A percentile compares a stretch with the other conserved stretches of the same genome.
Conservation (phyloP, 1,139 yeast species). For the Candida freyschussii region DNA sequence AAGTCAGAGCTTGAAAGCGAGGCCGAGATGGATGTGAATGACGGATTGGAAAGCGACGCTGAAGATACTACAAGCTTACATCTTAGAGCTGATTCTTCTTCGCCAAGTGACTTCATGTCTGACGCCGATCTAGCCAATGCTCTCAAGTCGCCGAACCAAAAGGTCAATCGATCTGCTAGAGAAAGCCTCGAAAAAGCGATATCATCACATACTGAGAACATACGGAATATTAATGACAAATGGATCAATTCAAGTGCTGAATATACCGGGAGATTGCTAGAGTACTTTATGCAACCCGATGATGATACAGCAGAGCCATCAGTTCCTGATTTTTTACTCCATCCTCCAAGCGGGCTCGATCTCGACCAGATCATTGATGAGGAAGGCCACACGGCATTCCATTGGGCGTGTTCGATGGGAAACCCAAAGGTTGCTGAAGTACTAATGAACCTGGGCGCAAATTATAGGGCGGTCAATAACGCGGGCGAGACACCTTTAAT, state of each 20-base stretch:
- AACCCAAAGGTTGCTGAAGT: conserved; percentile 68
- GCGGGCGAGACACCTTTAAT: conserved; percentile 84
- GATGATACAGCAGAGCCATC: conserved; percentile 35
- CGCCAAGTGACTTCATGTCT: conserved; percentile 38
- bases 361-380: conserved; percentile 84
- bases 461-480: conserved; percentile 66
- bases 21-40: conserved; percentile 29
- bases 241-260: conserved; percentile 32
- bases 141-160: conserved; percentile 26
- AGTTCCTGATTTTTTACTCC: conserved; percentile 63
- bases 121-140: conserved; percentile 39
- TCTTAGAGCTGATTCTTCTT: conserved; percentile 23
- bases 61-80: conserved; percentile 22
- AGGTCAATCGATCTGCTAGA: conserved; percentile 18
- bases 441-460: conserved; percentile 67
- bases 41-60: conserved; percentile 36
- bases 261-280: conserved; percentile 38
- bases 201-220: conserved; percentile 12
- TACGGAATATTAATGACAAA: conserved; percentile 12
- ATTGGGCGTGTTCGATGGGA: conserved; percentile 97
- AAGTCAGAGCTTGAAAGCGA: conserved; percentile 11
- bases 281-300: conserved; percentile 67
- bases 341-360: conserved; percentile 69
- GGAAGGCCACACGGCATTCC: conserved; percentile 92
- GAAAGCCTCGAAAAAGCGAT: conserved; percentile 23